Evolutionary conservation across 2,329 filamentous ascomycete genomes (phyloP).

Genomic region (Orbilia oligospora): DNA sequence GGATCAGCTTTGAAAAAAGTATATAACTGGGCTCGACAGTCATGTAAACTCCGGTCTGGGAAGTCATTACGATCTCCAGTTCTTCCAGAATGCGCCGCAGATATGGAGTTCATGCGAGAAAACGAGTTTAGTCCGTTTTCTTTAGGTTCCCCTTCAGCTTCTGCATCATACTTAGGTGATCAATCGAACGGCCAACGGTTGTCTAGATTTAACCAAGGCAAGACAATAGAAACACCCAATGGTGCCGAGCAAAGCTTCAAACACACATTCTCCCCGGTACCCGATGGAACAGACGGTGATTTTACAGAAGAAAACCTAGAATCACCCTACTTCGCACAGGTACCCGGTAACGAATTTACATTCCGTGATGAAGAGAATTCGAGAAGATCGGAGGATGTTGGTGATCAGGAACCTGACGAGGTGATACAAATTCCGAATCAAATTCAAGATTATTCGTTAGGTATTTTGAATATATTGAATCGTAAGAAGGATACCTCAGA

Average conservation of each 20-base stretch:
- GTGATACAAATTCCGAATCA: background rate
- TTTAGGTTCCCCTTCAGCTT: background rate
- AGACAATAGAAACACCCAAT: too few relatives aligned
- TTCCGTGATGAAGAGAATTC: background rate
- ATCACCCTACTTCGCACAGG: background rate
- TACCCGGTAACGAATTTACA: background rate
- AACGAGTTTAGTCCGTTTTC: background rate
- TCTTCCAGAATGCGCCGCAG: background rate
- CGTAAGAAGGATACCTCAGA: background rate
- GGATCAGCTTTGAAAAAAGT: background rate
- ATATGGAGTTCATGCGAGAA: background rate
- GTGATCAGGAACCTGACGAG: background rate
- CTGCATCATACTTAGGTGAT: background rate
- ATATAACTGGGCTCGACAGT: background rate
- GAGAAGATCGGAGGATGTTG: background rate
- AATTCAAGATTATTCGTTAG: background rate
- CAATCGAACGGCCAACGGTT: too few relatives aligned
- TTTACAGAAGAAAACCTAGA: slow-evolving; percentile 5
- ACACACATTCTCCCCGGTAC: background rate
- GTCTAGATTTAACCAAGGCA: too few relatives aligned
- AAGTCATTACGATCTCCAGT: background rate
- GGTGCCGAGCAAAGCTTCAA: background rate
- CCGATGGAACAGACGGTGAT: background rate
- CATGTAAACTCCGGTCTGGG: background rate
- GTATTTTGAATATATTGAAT: background rate